Base-by-base conservation (phyloP, 192 early-diverging fungal species). In the Gigaspora rosea region DNA sequence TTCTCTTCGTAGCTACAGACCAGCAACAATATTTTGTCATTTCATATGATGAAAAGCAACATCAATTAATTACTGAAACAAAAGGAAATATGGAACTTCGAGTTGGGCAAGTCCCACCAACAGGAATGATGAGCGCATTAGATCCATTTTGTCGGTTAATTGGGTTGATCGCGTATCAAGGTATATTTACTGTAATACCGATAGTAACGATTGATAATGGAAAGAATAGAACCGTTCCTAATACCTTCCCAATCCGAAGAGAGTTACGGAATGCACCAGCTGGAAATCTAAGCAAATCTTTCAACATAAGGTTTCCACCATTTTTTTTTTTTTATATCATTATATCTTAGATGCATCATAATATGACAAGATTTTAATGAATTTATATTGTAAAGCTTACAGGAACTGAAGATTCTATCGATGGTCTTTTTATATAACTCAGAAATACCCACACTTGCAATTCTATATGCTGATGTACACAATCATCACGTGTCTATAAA, bases 11-110 rank as follows among this genome's bases (percentile, higher is more conserved):
- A 11, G 80, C 87, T 20, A 94, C 94, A 15, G 88, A 89, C 27
- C 84, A 85, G 50, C 84, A 88, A 80, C 86, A 94, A 67, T 91
- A 90, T 79, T 85, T 88, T 1, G 84, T 94, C 9, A 80, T 97
- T 8, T 86, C 87, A n/a, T 93, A 90, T 81, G 89, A 92, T 75
- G 75, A 83, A 2, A 56, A 72, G 0, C 64, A 75, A 48, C 62
- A 85, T 16, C 75, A 46, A 46, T 70, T 94, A 5, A 69, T 87
- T 8, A 95, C 95, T 0, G 94, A 94, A 80, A 81, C 87, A 48
- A 83, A 80, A 15, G 93, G 91, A 54, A 85, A 88, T 33, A 71
- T 93, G 2, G 47, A 66, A 12, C 91, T 95, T 72, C 80, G 81
- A 15, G 86, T 85, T 8, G 90, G 86, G 8, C 81, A 86, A 48